Evolutionary conservation across 306 rosid species (phyloP).

Genomic region (Fragaria nilgerrensis): DNA sequence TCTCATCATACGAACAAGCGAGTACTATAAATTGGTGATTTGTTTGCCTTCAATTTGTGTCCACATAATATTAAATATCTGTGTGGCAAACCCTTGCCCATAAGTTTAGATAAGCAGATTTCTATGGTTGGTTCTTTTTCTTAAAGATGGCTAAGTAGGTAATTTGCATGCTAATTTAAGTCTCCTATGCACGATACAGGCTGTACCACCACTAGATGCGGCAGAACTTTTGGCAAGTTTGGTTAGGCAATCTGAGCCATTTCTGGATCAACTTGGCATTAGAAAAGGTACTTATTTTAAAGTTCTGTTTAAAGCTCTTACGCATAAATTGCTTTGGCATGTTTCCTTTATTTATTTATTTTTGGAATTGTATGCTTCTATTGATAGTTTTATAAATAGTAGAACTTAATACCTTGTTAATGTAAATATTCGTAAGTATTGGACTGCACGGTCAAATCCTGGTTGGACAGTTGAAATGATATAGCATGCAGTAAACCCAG

Average conservation of each 20-base stretch:
- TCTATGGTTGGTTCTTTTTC: not conserved
- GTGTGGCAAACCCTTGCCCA: not conserved
- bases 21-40: not conserved
- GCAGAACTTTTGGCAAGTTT: constrained; percentile 92
- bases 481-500: not conserved
- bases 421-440: not conserved
- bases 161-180: constrained; percentile 25
- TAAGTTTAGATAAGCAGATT: not conserved
- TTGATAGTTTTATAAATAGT: not conserved
- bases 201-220: constrained; percentile 82
- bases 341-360: not conserved
- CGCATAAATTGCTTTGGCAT: not conserved
- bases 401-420: not conserved
- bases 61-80: not conserved
- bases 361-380: not conserved
- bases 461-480: not conserved
- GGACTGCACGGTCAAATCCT: not conserved
- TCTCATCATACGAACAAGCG: not conserved
- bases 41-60: not conserved
- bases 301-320: not conserved
- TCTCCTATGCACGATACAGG: constrained; percentile 45
- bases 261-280: constrained; percentile 93
- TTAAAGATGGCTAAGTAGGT: not conserved
- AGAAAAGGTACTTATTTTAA: constrained; percentile 50
- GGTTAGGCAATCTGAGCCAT: constrained; percentile 85